A percentile compares a stretch with the other conserved stretches of the same genome.
Evolutionary conservation across 164 flowering plant species (phyloP).

Genomic region (Vitis vinifera): ASM3070453v1 NC_081810.1:3474501-3475000

Average conservation of each 20-base stretch:
- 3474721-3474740: too few relatives aligned
- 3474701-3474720: too few relatives aligned
- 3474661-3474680: slow-evolving; percentile 61
- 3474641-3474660: slow-evolving; percentile 38
- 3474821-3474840: neutral
- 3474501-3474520: too few relatives aligned
- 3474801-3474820: neutral
- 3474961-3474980: too few relatives aligned
- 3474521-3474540: neutral
- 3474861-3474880: neutral
- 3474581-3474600: slow-evolving; percentile 22
- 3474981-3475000: too few relatives aligned
- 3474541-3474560: slow-evolving; percentile 27
- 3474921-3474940: too few relatives aligned
- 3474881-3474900: neutral
- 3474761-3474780: neutral
- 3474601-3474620: slow-evolving; percentile 26
- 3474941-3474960: too few relatives aligned
- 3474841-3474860: neutral
- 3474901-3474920: neutral
- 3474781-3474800: neutral
- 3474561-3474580: slow-evolving; percentile 15
- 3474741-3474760: neutral
- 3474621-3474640: slow-evolving; percentile 24
- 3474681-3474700: slow-evolving; percentile 59